These are phyloP conservation scores for Gloeostereum incarnatum DNA, from an alignment of 768 basidiomycete genomes.

Conservation along the genomic window DNA sequence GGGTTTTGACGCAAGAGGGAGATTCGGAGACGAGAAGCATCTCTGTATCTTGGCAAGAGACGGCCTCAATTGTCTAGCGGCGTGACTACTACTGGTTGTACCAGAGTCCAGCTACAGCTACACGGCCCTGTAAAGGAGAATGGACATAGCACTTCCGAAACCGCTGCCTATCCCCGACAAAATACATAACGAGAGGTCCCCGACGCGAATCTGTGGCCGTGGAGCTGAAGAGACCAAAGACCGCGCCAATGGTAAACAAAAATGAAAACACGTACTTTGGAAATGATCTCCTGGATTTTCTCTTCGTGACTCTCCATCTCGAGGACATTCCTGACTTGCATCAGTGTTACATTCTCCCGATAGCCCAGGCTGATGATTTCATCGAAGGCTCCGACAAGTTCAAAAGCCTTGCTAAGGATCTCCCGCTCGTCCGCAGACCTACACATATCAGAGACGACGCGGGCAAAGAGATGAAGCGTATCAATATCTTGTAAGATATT, in stretches of 20 bases:
- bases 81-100: no score
- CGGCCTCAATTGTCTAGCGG: no score
- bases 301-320: conserved; percentile 93
- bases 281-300: conserved; percentile 97
- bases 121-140: no score
- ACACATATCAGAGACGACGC: conserved; percentile 89
- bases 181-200: no score
- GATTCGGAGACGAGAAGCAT: no score
- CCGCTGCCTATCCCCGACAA: no score
- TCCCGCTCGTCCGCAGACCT: conserved; percentile 82
- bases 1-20: no score
- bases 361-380: conserved; percentile 92
- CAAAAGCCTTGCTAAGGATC: conserved; percentile 85
- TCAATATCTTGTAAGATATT: conserved; percentile 99
- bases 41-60: no score
- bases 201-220: no score
- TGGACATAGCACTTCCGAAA: no score
- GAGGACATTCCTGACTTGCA: conserved; percentile 69
- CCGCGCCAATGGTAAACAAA: background rate
- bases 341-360: conserved; percentile 67
- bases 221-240: no score
- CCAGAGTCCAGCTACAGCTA: no score
- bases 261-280: conserved; percentile 48
- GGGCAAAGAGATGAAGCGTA: conserved; percentile 88
- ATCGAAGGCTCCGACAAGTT: conserved; percentile 91